Conservation (phyloP, 2,329 filamentous ascomycete species). For the Golovinomyces cichoracearum region DNA sequence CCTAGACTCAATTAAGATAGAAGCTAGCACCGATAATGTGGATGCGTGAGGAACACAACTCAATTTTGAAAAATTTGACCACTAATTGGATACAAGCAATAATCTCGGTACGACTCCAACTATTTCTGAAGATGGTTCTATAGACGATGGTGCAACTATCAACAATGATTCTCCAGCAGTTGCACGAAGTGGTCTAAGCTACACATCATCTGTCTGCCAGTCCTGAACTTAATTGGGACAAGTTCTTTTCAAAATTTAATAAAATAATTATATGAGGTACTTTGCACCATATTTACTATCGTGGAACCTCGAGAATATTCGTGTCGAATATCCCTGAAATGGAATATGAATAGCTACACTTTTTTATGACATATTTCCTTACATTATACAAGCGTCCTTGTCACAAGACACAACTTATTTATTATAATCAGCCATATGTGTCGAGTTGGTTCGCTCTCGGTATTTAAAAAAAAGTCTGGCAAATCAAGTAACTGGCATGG, state of each 20-base stretch:
- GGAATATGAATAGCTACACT: slow-evolving; percentile 3
- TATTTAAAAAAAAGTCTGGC: background rate
- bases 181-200: slow-evolving; percentile 7
- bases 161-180: slow-evolving; percentile 14
- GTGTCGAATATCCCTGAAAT: slow-evolving; percentile 3
- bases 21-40: slow-evolving; percentile 1
- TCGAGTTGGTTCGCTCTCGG: slow-evolving; percentile 2
- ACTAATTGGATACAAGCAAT: slow-evolving; percentile 3
- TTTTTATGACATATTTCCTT: slow-evolving; percentile 9
- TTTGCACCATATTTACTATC: slow-evolving; percentile 4
- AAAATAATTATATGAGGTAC: background rate
- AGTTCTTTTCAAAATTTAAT: slow-evolving; percentile 1
- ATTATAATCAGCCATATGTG: slow-evolving; percentile 11
- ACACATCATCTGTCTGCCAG: slow-evolving; percentile 14
- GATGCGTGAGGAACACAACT: slow-evolving; percentile 5
- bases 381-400: slow-evolving; percentile 10
- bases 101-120: slow-evolving; percentile 9
- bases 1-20: slow-evolving; percentile 11
- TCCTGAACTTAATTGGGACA: slow-evolving; percentile 5
- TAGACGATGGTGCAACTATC: slow-evolving; percentile 13
- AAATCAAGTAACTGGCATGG: background rate
- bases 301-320: slow-evolving; percentile 3
- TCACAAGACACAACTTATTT: slow-evolving; percentile 11
- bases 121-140: slow-evolving; percentile 14
- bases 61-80: background rate